Evolutionary conservation across 2,329 filamentous ascomycete genomes (phyloP), one percentile per base, ranked within the genome.

Genomic region (Alternaria postmessia): DNA sequence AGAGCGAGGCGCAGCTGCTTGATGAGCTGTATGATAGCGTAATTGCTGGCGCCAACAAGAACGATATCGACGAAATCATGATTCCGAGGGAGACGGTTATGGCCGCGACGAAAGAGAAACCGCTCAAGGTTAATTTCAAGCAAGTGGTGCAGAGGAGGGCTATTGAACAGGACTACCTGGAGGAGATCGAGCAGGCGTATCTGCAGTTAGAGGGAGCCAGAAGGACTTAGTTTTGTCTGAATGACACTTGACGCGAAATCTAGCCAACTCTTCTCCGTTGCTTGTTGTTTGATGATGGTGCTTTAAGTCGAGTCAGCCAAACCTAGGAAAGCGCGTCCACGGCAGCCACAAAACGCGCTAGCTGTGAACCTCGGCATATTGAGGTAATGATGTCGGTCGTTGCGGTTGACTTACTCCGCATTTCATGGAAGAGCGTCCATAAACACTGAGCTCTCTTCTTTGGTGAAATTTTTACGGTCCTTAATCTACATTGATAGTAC

Each of bases 171-270:
- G 64, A 63, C 28, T 67, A 69, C 48, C 36, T 22, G 5, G 54
- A 59, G 20, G 66, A 69, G n/a, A 67, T 70, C 30, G 44, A 47
- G 63, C 67, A 64, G 41, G 67, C 59, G 36, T 69, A 67, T 41
- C 8, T 41, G 52, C 47, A 14, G 14, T 36, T 36, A 7, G 6
- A 36, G 20, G 32, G 18, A 52, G 47, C 46, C 51, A 54, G 54
- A 51, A 51, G 42, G 24, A 14, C 14, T 3, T 49, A 18, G 30
- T n/a, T 36, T 39, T 18, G 34, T 39, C 11, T 9, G 43, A 34
- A 20, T n/a, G 44, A 34, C 28, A 57, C 4, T 41, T 34, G 18
- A 26, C 36, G 6, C 14, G 5, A 28, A 26, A 22, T 26, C 24
- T 16, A 14, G 36, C 24, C 24, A n/a, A 32, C 18, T 11, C 11